Percentiles rank a stretch among this genome's conserved stretches.
Conservation (phyloP, 2,329 filamentous ascomycete genomes). For the Xylariaceae sp. region DNA sequence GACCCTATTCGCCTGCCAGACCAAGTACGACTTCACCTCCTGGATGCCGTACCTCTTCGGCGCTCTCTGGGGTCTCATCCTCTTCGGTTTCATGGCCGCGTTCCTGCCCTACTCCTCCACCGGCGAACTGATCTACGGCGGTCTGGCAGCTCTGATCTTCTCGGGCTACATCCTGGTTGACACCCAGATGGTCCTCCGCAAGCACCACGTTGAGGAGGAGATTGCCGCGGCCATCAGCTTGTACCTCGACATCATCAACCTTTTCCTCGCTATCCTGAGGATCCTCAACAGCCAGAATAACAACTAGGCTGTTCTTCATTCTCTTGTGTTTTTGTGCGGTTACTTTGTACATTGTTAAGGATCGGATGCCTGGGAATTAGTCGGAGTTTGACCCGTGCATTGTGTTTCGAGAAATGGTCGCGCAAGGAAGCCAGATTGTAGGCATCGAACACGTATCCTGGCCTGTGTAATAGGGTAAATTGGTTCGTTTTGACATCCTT, state of each 20-base stretch:
- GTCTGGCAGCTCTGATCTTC: conserved; percentile 80
- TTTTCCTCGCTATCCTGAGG: conserved; percentile 91
- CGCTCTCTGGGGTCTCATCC: conserved; percentile 79
- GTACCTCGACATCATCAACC: conserved; percentile 93
- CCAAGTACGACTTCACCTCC: conserved; percentile 95
- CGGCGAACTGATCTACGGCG: conserved; percentile 80
- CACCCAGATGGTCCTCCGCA: conserved; percentile 90
- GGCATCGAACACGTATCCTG: no score
- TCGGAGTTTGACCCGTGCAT: no score
- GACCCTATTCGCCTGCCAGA: conserved; percentile 89
- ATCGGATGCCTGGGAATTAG: no score
- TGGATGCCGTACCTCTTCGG: conserved; percentile 97
- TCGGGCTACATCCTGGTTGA: conserved; percentile 93
- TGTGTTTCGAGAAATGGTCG: no score
- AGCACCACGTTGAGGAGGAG: conserved; percentile 97
- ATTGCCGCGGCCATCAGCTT: conserved; percentile 92
- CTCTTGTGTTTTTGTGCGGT: no score
- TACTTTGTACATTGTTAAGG: no score
- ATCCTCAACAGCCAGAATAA: conserved; percentile 96
- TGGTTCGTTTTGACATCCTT: no score
- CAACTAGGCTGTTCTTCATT: conserved; percentile 54
- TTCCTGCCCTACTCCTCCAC: conserved; percentile 85
- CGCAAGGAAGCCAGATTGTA: no score
- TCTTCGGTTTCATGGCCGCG: conserved; percentile 88
- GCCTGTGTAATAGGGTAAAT: no score